Evolutionary conservation across 192 early-diverging fungal species (phyloP).

Genomic region (Coemansia sp.): DNA sequence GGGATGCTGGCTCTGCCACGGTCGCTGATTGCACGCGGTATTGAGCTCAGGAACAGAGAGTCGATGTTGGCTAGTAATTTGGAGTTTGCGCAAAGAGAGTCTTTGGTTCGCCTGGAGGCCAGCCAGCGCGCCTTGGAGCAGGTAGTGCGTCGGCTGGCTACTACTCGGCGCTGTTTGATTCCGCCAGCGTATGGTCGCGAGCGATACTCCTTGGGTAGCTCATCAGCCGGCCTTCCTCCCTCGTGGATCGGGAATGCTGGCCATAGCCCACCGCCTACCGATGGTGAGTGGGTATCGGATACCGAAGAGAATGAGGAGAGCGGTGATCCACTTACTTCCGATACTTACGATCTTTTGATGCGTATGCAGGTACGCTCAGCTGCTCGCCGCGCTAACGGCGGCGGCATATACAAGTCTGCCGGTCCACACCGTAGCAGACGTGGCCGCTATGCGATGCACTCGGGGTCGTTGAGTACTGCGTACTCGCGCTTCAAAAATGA

Average conservation of each 20-base stretch:
- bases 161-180: constrained; percentile 4
- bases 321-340: not conserved
- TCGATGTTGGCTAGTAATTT: not conserved
- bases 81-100: not conserved
- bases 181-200: not conserved
- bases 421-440: not conserved
- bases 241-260: not conserved
- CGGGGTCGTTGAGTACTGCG: not conserved
- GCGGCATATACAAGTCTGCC: not conserved
- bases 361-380: constrained; percentile 11
- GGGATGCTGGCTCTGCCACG: not conserved
- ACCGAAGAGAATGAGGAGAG: constrained; percentile 12
- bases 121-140: constrained; percentile 17
- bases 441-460: not conserved
- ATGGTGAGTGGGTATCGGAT: constrained; percentile 37
- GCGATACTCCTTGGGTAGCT: not conserved
- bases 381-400: not conserved
- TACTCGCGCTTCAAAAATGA: not conserved
- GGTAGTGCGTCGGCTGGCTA: constrained; percentile 13
- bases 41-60: not conserved
- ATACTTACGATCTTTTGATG: constrained; percentile 6
- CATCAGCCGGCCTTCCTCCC: not conserved
- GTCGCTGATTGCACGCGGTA: not conserved
- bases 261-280: not conserved
- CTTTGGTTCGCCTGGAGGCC: not conserved